phyloP scores from a whole-genome alignment of 345 rosid genomes.

The Excoecaria agallocha region DNA sequence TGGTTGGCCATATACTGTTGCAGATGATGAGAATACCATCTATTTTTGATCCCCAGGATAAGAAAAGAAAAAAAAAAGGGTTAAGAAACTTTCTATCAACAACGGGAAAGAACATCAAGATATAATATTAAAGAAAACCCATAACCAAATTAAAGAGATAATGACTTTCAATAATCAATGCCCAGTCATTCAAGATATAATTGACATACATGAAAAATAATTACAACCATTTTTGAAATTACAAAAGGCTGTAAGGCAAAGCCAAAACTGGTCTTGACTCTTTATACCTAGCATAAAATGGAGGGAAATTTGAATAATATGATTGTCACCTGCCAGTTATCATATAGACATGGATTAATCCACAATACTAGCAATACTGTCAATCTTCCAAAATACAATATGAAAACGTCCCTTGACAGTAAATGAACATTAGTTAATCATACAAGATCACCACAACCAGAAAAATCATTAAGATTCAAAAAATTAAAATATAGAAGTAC shows the following conservation, averaged over 20 bases:
- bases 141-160: background rate
- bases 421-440: background rate
- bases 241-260: background rate
- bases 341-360: background rate
- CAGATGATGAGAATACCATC: constrained; percentile 98
- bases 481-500: constrained; percentile 21
- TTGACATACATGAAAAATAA: no score
- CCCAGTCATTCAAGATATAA: background rate
- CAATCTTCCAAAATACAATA: background rate
- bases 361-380: background rate
- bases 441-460: constrained; percentile 1
- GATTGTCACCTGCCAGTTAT: background rate
- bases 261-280: background rate
- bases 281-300: background rate
- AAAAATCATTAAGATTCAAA: background rate
- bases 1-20: constrained; percentile 97
- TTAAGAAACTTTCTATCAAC: background rate
- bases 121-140: constrained; percentile 1
- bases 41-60: constrained; percentile 9
- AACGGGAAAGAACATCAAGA: background rate
- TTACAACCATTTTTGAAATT: background rate
- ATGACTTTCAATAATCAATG: background rate
- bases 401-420: background rate
- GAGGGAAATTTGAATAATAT: background rate
- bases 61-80: background rate